Percentiles rank a stretch among this genome's conserved stretches.
phyloP scores from a whole-genome alignment of 176 grass and related monocot species.

The Aegilops speltoides region DNA sequence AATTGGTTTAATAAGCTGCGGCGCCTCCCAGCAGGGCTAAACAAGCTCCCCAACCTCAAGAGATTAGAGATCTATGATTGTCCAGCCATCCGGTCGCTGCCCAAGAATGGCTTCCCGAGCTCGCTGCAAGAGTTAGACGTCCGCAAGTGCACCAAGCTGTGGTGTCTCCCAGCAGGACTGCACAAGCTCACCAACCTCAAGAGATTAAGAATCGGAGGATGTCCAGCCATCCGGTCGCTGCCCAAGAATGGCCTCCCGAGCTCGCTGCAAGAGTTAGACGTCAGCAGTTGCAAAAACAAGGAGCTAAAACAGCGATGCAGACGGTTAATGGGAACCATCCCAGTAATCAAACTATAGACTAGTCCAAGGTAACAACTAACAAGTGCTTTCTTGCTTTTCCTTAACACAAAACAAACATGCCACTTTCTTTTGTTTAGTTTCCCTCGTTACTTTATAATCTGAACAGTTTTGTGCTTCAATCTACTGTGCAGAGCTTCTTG shows the following conservation, averaged over 20 bases:
- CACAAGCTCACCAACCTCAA: too few relatives aligned
- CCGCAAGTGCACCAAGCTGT: too few relatives aligned
- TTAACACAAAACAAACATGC: background rate
- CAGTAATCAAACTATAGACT: background rate
- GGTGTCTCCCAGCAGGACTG: too few relatives aligned
- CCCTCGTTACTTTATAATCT: background rate
- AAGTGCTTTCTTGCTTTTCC: background rate
- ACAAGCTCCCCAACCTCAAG: background rate
- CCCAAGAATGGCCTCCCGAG: too few relatives aligned
- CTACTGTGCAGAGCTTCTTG: background rate
- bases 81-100: background rate
- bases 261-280: too few relatives aligned
- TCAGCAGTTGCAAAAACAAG: background rate
- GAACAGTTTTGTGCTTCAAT: background rate
- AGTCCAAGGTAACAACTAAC: background rate
- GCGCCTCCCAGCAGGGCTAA: background rate
- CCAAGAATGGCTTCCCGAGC: background rate
- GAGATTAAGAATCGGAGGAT: rapidly evolving
- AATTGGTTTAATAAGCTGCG: rapidly evolving
- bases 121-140: background rate
- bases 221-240: too few relatives aligned
- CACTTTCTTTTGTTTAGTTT: background rate
- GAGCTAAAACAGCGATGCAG: background rate
- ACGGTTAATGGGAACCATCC: background rate
- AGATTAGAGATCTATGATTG: rapidly evolving